A percentile compares a stretch with the other conserved stretches of the same genome.
These are phyloP conservation scores for Alternaria novae-zelandiae DNA, from an alignment of 2,329 filamentous ascomycete species.

Conservation along the genomic window DNA sequence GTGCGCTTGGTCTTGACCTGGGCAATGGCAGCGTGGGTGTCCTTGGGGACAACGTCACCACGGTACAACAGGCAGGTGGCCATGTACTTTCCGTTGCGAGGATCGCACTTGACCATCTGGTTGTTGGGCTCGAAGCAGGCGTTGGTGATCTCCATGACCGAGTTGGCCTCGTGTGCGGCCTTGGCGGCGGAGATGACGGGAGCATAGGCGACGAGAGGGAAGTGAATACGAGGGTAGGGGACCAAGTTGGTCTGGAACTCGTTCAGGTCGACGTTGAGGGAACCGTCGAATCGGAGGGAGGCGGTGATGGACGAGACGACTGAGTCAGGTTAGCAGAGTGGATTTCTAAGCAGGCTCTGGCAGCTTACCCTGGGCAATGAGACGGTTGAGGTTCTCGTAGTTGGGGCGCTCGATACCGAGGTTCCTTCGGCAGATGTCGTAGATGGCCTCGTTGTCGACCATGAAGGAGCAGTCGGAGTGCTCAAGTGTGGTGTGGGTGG, in stretches of 20 bases:
- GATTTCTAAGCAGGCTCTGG: neutral
- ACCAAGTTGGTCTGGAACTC: conserved; percentile 99
- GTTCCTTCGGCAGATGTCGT: conserved; percentile 98
- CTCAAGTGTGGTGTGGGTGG: conserved; percentile 98
- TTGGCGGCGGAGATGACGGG: conserved; percentile 94
- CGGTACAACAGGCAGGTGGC: conserved; percentile 97
- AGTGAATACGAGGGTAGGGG: conserved; percentile 98
- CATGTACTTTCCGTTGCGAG: conserved; percentile 99
- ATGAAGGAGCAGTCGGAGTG: conserved; percentile 99
- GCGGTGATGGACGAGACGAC: conserved; percentile 98
- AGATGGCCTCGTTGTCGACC: conserved; percentile 99
- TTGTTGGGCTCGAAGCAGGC: conserved; percentile 99
- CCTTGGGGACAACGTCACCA: conserved; percentile 96
- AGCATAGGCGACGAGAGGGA: conserved; percentile 95
- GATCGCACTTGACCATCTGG: conserved; percentile 99
- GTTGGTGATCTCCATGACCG: conserved; percentile 97
- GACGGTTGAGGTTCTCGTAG: conserved; percentile 98
- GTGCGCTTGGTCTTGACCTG: conserved; percentile 99
- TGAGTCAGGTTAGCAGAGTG: conserved; percentile 45
- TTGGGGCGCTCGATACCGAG: conserved; percentile 95
- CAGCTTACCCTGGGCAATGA: conserved; percentile 87
- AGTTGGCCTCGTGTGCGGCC: conserved; percentile 97
- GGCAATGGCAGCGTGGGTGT: conserved; percentile 89
- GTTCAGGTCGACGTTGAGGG: conserved; percentile 98
- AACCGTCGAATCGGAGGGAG: conserved; percentile 97